These are phyloP conservation scores for Globisporangium splendens DNA, from an alignment of 352 stramenopile genomes.

Conservation along the genomic window DNA sequence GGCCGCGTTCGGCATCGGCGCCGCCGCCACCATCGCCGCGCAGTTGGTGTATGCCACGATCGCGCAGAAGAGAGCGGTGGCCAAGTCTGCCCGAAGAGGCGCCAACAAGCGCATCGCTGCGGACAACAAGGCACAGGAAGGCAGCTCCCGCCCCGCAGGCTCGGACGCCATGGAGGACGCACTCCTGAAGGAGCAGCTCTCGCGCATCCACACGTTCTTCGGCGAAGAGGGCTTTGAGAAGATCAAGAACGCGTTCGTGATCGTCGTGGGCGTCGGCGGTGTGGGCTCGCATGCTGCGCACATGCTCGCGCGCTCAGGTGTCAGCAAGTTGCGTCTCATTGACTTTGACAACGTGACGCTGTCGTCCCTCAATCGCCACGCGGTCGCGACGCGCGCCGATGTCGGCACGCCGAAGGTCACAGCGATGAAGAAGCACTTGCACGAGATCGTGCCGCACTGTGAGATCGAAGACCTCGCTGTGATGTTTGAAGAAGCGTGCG, in stretches of 20 bases:
- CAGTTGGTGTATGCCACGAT: conserved; percentile 40
- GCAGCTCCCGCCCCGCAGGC: conserved; percentile 9
- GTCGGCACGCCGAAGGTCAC: conserved; percentile 94
- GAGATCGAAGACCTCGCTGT: conserved; percentile 83
- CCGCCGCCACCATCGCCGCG: conserved; percentile 32
- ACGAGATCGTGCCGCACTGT: conserved; percentile 72
- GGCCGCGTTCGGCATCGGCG: conserved; percentile 59
- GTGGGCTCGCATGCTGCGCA: conserved; percentile 96
- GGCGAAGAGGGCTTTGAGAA: conserved; percentile 88
- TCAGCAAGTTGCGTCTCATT: conserved; percentile 93
- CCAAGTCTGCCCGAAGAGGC: background rate
- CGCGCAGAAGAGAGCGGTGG: conserved; percentile 17
- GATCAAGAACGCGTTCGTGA: conserved; percentile 87
- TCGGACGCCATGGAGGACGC: conserved; percentile 45
- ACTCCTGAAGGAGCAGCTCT: conserved; percentile 83
- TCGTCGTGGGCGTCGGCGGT: conserved; percentile 96
- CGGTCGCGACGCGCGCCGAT: conserved; percentile 94
- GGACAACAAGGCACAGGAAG: conserved; percentile 5
- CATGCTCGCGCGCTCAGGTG: conserved; percentile 96
- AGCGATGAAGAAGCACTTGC: conserved; percentile 82
- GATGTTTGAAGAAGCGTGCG: conserved; percentile 88
- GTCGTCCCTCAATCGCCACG: conserved; percentile 98
- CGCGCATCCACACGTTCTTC: conserved; percentile 94
- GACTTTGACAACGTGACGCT: conserved; percentile 99
- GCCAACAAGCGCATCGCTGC: background rate